Base-by-base conservation (phyloP, 441 rosid genomes). In the Adansonia grandidieri region DNA sequence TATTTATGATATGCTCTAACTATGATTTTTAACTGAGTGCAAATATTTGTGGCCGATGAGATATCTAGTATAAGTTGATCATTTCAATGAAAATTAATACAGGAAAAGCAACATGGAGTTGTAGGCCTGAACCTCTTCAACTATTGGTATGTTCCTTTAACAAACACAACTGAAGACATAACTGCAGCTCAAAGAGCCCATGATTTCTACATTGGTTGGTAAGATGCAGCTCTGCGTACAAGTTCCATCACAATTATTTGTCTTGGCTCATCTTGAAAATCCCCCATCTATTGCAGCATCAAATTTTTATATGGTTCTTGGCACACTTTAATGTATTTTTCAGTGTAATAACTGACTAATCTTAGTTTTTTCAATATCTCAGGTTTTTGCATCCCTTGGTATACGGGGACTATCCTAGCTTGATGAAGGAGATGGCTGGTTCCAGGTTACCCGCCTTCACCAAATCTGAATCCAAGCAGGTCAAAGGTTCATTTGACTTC, bases 401-500 rank as follows among this genome's bases (percentile, higher is more conserved):
- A 9, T 86, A 54, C 76, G 97, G 98, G 28, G 97, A 93, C 50
- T 93, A 91, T 83, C 98, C 98, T 1, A 81, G 77, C 14, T 56
- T 19, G 65, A 89, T 91, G 93, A 93, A 87, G 88, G 79, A 77
- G 81, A 84, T 22, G 9, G 85, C 80, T 50, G 97, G 97, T 20
- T 37, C 82, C 7, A 93, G 97, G 68, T 84, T 95, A 62, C 97
- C 96, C 0, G 45, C 51, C 71, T 93, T 93, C 85, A 84, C 91
- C 3, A 17, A 78, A 5, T 76, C 51, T 8, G 93, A 95, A 71
- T 82, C 89, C 37, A 37, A 86, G 64, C 73, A 13, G 74, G 84
- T 95, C 1, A 90, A 84, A 84, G 97, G 90, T 9, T 89, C 98
- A 62, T 75, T 83, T 50, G 97, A 95, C 78, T 93, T 86, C 70